These are phyloP conservation scores for Puccinia horiana DNA, from an alignment of 1,284 basidiomycete species.

Conservation along the genomic window DNA sequence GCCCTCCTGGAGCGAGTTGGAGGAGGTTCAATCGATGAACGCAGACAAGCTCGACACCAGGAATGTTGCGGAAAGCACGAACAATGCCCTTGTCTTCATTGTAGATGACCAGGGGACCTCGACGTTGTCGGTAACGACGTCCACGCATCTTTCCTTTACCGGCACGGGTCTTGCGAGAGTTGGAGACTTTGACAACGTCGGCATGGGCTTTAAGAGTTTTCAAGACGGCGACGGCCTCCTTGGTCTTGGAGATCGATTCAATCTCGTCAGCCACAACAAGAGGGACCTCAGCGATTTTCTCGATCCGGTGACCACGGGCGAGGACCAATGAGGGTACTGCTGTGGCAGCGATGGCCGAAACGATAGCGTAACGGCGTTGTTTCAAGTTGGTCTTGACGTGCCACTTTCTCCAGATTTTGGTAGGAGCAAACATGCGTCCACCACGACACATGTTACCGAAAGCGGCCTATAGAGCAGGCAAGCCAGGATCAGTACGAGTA, in stretches of 20 bases:
- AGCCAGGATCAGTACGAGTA: not conserved
- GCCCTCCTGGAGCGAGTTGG: constrained; percentile 98
- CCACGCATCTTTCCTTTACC: constrained; percentile 98
- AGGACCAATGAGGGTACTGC: constrained; percentile 97
- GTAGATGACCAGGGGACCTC: constrained; percentile 96
- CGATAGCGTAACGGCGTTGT: constrained; percentile 96
- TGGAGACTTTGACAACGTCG: constrained; percentile 95
- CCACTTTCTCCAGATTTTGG: constrained; percentile 99
- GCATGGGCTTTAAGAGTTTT: constrained; percentile 86
- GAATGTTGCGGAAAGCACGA: constrained; percentile 97
- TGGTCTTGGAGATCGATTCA: constrained; percentile 93
- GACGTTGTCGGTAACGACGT: constrained; percentile 93
- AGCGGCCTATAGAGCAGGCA: constrained; percentile 68
- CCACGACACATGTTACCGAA: constrained; percentile 99
- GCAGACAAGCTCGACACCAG: constrained; percentile 95
- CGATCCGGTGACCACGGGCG: constrained; percentile 98
- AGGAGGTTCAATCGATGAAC: constrained; percentile 95
- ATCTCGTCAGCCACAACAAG: constrained; percentile 79
- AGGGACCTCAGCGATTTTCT: constrained; percentile 94
- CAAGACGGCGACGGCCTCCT: constrained; percentile 92
- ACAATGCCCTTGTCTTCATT: constrained; percentile 97
- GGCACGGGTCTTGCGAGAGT: constrained; percentile 93
- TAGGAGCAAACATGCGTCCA: constrained; percentile 99
- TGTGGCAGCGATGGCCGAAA: constrained; percentile 96
- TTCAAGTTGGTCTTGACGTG: constrained; percentile 99